phyloP scores from a whole-genome alignment of 129 eudicot genomes.

The Helianthus annuus region HanXRQr2.0-SUNRISE NC_035436.2:179113511-179114010 shows the following conservation, averaged over 20 bases:
- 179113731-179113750: slow-evolving; percentile 87
- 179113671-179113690: slow-evolving; percentile 76
- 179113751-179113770: slow-evolving; percentile 79
- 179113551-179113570: neutral
- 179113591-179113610: slow-evolving; percentile 76
- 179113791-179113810: slow-evolving; percentile 65
- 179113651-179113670: slow-evolving; percentile 53
- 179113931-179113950: slow-evolving; percentile 93
- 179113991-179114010: slow-evolving; percentile 89
- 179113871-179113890: neutral
- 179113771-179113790: slow-evolving; percentile 60
- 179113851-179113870: neutral
- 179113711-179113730: slow-evolving; percentile 89
- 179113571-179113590: slow-evolving; percentile 41
- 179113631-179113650: slow-evolving; percentile 59
- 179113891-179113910: slow-evolving; percentile 13
- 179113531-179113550: neutral
- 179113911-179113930: slow-evolving; percentile 92
- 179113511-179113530: neutral
- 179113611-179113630: slow-evolving; percentile 63
- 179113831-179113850: slow-evolving; percentile 38
- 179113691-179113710: slow-evolving; percentile 74
- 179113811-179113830: slow-evolving; percentile 60
- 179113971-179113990: slow-evolving; percentile 67
- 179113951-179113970: slow-evolving; percentile 88